Evolutionary conservation across 345 rosid genomes (phyloP).

Genomic region (Dovyalis caffra): DNA sequence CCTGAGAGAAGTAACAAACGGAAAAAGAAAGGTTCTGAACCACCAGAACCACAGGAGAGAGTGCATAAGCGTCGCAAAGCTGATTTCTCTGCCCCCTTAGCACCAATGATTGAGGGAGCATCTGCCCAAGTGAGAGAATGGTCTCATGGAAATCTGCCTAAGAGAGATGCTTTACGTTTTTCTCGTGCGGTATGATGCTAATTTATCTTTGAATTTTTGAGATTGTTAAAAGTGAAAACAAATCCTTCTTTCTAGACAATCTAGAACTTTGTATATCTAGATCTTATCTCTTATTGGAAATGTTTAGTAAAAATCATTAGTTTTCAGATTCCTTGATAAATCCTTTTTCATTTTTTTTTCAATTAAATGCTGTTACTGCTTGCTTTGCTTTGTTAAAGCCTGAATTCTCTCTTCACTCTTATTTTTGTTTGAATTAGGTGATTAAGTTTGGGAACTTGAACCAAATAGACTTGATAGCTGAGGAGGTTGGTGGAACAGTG

Average conservation of each 20-base stretch:
- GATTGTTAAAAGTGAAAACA: not conserved
- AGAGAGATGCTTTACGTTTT: conserved; percentile 94
- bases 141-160: conserved; percentile 91
- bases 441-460: conserved; percentile 86
- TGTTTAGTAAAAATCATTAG: not conserved
- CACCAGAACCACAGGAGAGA: conserved; percentile 60
- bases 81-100: conserved; percentile 58
- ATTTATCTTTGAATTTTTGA: not conserved
- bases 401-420: conserved; percentile 6
- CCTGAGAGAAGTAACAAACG: conserved; percentile 77
- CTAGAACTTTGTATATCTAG: not conserved
- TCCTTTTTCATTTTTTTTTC: not conserved
- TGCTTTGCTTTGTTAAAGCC: not conserved
- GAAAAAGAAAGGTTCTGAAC: conserved; percentile 81
- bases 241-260: not conserved
- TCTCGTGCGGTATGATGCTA: conserved; percentile 71
- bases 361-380: not conserved
- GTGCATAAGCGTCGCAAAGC: conserved; percentile 78
- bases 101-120: conserved; percentile 87
- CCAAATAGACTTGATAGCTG: conserved; percentile 66
- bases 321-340: not conserved
- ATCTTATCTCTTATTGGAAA: not conserved
- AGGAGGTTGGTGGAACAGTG: conserved; percentile 85
- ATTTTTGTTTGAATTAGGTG: conserved; percentile 45
- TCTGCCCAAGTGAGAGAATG: conserved; percentile 96